Conservation (phyloP, 225 moss, liverwort and hornwort genomes). For the Sphagnum contortum region DNA sequence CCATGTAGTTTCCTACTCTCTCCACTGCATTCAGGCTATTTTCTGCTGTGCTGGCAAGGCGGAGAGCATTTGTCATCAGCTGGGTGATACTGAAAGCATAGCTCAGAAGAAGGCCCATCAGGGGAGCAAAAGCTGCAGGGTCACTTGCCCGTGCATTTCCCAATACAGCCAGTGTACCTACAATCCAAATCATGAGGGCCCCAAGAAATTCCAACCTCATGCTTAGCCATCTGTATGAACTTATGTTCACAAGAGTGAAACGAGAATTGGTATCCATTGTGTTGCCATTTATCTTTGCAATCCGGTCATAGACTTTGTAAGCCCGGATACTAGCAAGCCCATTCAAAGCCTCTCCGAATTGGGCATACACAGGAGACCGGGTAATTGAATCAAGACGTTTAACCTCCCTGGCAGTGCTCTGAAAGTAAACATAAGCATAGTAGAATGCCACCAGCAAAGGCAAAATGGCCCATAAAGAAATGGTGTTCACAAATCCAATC, state of each 20-base stretch:
- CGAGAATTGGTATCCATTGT: constrained; percentile 69
- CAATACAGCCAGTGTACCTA: constrained; percentile 55
- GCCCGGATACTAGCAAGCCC: constrained; percentile 67
- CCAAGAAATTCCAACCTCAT: constrained; percentile 68
- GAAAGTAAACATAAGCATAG: constrained; percentile 60
- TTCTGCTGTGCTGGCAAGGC: constrained; percentile 66
- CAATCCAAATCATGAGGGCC: constrained; percentile 68
- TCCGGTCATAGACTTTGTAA: constrained; percentile 58
- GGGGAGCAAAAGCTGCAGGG: constrained; percentile 60
- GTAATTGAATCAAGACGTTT: constrained; percentile 75
- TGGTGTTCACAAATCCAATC: constrained; percentile 52
- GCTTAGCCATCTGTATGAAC: constrained; percentile 67
- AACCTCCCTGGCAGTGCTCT: constrained; percentile 67
- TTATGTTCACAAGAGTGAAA: constrained; percentile 62
- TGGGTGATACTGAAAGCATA: constrained; percentile 64
- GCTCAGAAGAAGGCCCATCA: constrained; percentile 72
- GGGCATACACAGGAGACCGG: constrained; percentile 70
- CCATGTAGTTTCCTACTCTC: constrained; percentile 61
- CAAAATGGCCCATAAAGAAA: constrained; percentile 71
- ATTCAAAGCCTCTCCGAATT: constrained; percentile 74
- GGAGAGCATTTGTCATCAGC: constrained; percentile 54
- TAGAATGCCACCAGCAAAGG: constrained; percentile 61
- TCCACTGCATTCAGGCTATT: constrained; percentile 78
- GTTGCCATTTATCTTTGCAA: constrained; percentile 56
- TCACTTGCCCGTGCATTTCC: constrained; percentile 46